A percentile compares a stretch with the other conserved stretches of the same genome.
Evolutionary conservation across 805 yeast genomes (phyloP).

Genomic region (Gaillardinia entomophila): DNA sequence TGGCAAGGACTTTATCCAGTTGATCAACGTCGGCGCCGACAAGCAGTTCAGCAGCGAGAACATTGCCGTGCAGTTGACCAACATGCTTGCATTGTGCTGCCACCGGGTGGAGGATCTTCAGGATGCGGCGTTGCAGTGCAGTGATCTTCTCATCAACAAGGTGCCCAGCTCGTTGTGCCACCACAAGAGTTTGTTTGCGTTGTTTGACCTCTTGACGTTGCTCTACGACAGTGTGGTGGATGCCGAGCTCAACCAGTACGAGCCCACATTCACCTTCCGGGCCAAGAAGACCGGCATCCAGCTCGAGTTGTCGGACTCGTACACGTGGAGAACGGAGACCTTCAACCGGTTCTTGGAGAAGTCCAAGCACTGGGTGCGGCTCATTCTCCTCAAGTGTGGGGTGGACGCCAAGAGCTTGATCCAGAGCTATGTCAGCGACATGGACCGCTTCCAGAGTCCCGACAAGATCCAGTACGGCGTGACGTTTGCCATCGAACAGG

Average conservation of each 20-base stretch:
- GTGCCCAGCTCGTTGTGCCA: slow-evolving; percentile 80
- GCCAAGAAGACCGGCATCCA: slow-evolving; percentile 40
- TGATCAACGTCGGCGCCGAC: slow-evolving; percentile 49
- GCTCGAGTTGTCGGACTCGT: slow-evolving; percentile 66
- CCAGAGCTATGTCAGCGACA: slow-evolving; percentile 62
- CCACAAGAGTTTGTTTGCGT: slow-evolving; percentile 62
- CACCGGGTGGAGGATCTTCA: slow-evolving; percentile 74
- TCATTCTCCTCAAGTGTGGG: slow-evolving; percentile 52
- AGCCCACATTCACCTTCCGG: slow-evolving; percentile 68
- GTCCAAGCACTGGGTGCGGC: slow-evolving; percentile 64
- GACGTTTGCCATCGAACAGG: slow-evolving; percentile 86
- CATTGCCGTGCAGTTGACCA: slow-evolving; percentile 62
- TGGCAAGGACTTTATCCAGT: slow-evolving; percentile 48
- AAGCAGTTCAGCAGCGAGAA: slow-evolving; percentile 50
- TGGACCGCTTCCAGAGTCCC: slow-evolving; percentile 12
- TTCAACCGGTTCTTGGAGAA: slow-evolving; percentile 51
- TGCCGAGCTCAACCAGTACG: slow-evolving; percentile 77
- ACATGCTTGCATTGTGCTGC: slow-evolving; percentile 64
- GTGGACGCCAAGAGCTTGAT: slow-evolving; percentile 75
- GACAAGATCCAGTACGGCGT: slow-evolving; percentile 64
- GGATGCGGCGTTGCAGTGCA: slow-evolving; percentile 71
- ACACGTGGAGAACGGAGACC: slow-evolving; percentile 68
- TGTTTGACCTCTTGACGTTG: slow-evolving; percentile 74
- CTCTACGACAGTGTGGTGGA: slow-evolving; percentile 77
- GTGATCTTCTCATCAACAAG: slow-evolving; percentile 57